Evolutionary conservation across 768 basidiomycete species (phyloP).

Genomic region (Mycena leptocephala): DNA sequence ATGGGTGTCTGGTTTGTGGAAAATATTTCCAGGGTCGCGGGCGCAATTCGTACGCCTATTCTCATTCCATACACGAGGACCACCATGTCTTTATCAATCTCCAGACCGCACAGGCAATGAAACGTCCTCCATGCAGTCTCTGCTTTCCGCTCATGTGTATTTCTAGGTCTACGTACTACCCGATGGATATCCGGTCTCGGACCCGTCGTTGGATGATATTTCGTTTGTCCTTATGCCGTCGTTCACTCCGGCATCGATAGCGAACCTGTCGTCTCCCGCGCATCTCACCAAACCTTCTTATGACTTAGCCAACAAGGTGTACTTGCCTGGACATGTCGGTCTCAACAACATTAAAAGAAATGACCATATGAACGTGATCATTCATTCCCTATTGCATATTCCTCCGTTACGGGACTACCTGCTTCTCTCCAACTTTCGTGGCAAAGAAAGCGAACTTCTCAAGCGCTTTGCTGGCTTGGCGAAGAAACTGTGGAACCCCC

Average conservation of each 20-base stretch:
- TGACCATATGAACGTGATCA: constrained; percentile 98
- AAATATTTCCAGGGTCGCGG: constrained; percentile 99
- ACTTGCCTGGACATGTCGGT: constrained; percentile 95
- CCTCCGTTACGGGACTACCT: constrained; percentile 91
- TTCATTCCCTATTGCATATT: constrained; percentile 94
- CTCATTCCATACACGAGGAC: constrained; percentile 97
- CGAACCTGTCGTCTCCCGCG: constrained; percentile 69
- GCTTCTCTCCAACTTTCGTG: constrained; percentile 80
- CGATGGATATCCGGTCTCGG: constrained; percentile 96
- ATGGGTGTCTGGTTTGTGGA: constrained; percentile 97
- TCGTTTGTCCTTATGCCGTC: constrained; percentile 90
- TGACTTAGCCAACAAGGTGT: constrained; percentile 86
- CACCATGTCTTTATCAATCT: constrained; percentile 99
- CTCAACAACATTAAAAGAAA: constrained; percentile 98
- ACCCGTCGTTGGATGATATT: constrained; percentile 97
- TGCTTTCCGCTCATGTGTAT: constrained; percentile 39
- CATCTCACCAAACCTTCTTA: constrained; percentile 85
- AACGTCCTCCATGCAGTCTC: constrained; percentile 36
- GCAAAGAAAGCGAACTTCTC: constrained; percentile 89
- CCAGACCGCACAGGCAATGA: constrained; percentile 87
- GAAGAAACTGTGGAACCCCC: constrained; percentile 97
- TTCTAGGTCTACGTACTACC: constrained; percentile 95
- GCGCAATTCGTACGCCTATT: constrained; percentile 93
- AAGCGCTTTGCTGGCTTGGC: constrained; percentile 90
- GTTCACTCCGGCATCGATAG: constrained; percentile 78